Evolutionary conservation across 192 early-diverging fungal genomes (phyloP), one percentile per base, ranked within the genome.

Genomic region (Physocladia obscura): DNA sequence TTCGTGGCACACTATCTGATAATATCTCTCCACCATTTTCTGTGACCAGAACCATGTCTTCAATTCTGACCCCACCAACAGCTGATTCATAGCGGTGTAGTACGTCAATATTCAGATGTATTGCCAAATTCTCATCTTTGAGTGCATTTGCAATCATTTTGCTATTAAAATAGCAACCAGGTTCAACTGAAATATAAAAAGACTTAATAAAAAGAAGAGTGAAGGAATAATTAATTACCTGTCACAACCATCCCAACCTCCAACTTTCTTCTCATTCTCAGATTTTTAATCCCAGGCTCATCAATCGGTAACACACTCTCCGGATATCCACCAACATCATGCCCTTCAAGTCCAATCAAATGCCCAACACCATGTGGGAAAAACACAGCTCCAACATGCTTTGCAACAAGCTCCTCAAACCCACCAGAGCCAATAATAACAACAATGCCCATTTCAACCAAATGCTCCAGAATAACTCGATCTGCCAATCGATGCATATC

Each of bases 171-270:
- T 96, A 96, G 65, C 91, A 77, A 3, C 94, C 94, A n/a, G 94
- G 94, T 77, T 96, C 94, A 26, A 96, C 92, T 1, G n/a, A n/a
- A n/a, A n/a, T n/a, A n/a, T n/a, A 93, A 94, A 40, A 96, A 84
- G 37, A 87, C 52, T 29, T 55, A n/a, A 48, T 15, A n/a, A 48
- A 48, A 48, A 48, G n/a, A 13, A 48, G 52, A 55, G 6, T 26
- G 52, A 55, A 55, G 30, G 22, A 29, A 22, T n/a, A n/a, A n/a
- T n/a, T n/a, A n/a, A n/a, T n/a, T n/a, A n/a, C n/a, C n/a, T n/a
- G 34, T 35, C 5, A 60, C 22, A 60, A 60, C 89, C 92, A 93
- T 93, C 29, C 89, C 89, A 21, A 84, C 78, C 37, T 82, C 78
- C 55, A 96, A 79, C 50, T 76, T 74, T 49, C 93, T 85, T 3